A percentile compares a stretch with the other conserved stretches of the same genome.
These are phyloP conservation scores for Cladosporium sp. DNA, from an alignment of 2,329 filamentous ascomycete species.

Conservation along the genomic window DNA sequence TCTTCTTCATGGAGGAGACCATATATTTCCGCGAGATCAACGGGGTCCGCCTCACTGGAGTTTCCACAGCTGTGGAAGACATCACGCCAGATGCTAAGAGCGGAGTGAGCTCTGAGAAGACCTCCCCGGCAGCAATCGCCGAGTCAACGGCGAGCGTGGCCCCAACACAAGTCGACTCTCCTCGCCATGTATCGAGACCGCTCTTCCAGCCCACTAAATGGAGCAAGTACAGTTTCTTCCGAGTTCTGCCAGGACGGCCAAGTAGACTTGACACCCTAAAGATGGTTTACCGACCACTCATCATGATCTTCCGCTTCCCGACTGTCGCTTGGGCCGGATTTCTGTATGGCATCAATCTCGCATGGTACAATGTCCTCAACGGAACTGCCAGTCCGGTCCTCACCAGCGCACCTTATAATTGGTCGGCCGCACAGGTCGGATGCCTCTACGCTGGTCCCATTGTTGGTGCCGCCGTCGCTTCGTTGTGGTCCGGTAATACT, in stretches of 20 bases:
- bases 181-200: background rate
- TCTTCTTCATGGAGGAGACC: slow-evolving; percentile 63
- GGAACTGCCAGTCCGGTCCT: slow-evolving; percentile 20
- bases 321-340: slow-evolving; percentile 21
- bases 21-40: slow-evolving; percentile 43
- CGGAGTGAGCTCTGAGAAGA: background rate
- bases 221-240: slow-evolving; percentile 35
- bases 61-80: background rate
- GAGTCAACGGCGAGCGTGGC: background rate
- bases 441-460: slow-evolving; percentile 57
- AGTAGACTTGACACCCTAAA: slow-evolving; percentile 23
- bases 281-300: slow-evolving; percentile 23
- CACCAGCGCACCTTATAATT: slow-evolving; percentile 38
- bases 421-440: slow-evolving; percentile 42
- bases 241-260: slow-evolving; percentile 23
- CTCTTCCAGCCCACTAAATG: slow-evolving; percentile 24
- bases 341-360: slow-evolving; percentile 20
- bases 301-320: slow-evolving; percentile 17
- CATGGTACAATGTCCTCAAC: slow-evolving; percentile 22
- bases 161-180: background rate
- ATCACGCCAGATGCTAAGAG: background rate
- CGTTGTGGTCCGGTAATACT: slow-evolving; percentile 31
- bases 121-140: slow-evolving; percentile 21
- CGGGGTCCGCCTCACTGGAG: background rate
- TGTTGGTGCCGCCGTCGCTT: slow-evolving; percentile 39